Evolutionary conservation across 1,284 basidiomycete species (phyloP).

Genomic region (Rhodofomes roseus): DNA sequence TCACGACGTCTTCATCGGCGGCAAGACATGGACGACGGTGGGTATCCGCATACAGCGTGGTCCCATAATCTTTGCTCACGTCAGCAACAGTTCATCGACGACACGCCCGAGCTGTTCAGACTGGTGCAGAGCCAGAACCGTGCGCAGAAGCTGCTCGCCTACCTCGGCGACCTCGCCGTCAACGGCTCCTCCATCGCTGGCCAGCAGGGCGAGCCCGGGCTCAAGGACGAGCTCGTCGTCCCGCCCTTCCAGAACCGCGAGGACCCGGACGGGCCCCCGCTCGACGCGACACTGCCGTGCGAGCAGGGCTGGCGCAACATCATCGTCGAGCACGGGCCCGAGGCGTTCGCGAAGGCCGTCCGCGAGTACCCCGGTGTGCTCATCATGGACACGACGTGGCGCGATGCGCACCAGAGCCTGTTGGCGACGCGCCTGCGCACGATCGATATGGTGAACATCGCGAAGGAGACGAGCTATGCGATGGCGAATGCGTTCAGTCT

Average conservation of each 20-base stretch:
- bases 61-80: not conserved
- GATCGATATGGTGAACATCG: conserved; percentile 98
- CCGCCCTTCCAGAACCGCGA: conserved; percentile 81
- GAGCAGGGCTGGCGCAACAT: conserved; percentile 97
- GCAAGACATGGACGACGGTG: conserved; percentile 97
- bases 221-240: conserved; percentile 86
- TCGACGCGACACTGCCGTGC: conserved; percentile 85
- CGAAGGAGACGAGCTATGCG: conserved; percentile 95
- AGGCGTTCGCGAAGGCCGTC: conserved; percentile 98
- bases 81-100: conserved; percentile 85
- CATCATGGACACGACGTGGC: conserved; percentile 99
- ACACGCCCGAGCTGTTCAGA: conserved; percentile 98
- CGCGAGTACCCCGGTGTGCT: conserved; percentile 93
- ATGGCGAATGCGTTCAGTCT: conserved; percentile 94
- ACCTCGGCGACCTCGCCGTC: conserved; percentile 97
- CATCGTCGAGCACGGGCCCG: conserved; percentile 96
- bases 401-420: conserved; percentile 98
- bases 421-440: conserved; percentile 96
- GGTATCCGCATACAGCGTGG: conserved; percentile 20
- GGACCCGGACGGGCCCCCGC: conserved; percentile 67
- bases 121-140: conserved; percentile 97
- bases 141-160: conserved; percentile 95
- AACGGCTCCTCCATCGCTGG: conserved; percentile 98
- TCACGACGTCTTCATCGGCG: conserved; percentile 95
- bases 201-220: conserved; percentile 89